These are phyloP conservation scores for Acer negundo DNA, from an alignment of 345 rosid species.

Conservation along the genomic window DNA sequence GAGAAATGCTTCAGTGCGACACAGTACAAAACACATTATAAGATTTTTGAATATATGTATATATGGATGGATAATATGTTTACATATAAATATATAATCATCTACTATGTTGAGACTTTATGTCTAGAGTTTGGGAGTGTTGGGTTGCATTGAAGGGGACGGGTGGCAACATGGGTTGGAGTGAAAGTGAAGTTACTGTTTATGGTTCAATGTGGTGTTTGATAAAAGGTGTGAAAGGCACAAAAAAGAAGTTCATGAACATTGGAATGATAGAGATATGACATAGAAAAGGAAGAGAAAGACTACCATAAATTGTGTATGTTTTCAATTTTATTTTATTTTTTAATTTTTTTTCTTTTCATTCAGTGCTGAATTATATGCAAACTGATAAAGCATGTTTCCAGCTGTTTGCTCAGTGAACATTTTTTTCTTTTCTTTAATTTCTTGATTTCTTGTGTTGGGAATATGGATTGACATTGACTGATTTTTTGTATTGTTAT, in stretches of 20 bases:
- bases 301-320: background rate
- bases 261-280: conserved; percentile 11
- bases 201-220: background rate
- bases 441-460: background rate
- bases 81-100: too few relatives aligned
- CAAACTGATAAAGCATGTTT: background rate
- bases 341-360: background rate
- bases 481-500: background rate
- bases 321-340: background rate
- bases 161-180: conserved; percentile 17
- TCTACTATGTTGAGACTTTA: too few relatives aligned
- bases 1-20: too few relatives aligned
- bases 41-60: too few relatives aligned
- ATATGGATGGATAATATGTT: too few relatives aligned
- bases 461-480: too few relatives aligned
- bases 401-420: background rate
- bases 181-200: background rate
- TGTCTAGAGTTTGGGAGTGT: too few relatives aligned
- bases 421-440: too few relatives aligned
- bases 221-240: background rate
- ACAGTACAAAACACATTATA: too few relatives aligned
- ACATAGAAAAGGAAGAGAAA: background rate
- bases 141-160: background rate
- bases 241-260: conserved; percentile 7
- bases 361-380: conserved; percentile 1